These are phyloP conservation scores for Hura crepitans DNA, from an alignment of 441 rosid genomes.

Conservation along the genomic window DNA sequence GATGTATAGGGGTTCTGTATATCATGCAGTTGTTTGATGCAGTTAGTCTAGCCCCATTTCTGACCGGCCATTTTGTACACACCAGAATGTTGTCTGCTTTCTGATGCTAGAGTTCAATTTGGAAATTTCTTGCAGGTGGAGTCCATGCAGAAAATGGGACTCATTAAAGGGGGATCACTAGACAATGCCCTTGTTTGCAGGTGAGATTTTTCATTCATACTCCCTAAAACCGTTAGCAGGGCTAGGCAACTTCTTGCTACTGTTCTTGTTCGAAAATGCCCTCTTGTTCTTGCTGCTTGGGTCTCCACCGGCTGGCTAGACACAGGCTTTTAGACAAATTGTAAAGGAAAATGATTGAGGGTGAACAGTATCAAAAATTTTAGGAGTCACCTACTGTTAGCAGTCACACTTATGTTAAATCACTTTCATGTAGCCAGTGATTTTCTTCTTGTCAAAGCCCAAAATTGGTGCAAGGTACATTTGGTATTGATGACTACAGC, in stretches of 20 bases:
- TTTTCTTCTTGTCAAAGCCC: background rate
- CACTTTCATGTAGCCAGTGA: background rate
- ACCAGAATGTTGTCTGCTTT: slow-evolving; percentile 2
- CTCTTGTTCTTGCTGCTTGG: background rate
- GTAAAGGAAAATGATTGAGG: slow-evolving; percentile 2
- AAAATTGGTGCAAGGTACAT: background rate
- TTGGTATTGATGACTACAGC: slow-evolving; percentile 2
- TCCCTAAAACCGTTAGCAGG: too few species aligned
- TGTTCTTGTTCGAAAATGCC: too few species aligned
- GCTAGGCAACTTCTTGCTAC: too few species aligned
- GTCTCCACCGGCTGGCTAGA: background rate
- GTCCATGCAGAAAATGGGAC: slow-evolving; percentile 57
- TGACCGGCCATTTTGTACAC: background rate
- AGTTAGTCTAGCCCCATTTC: background rate
- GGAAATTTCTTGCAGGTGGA: slow-evolving; percentile 53
- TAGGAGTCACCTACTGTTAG: background rate
- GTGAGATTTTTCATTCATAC: slow-evolving; percentile 33
- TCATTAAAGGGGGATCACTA: slow-evolving; percentile 77
- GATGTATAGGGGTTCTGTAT: background rate
- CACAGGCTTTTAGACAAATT: too few species aligned
- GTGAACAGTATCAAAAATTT: background rate
- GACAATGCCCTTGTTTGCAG: slow-evolving; percentile 86
- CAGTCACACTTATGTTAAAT: background rate
- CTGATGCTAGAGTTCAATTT: slow-evolving; percentile 9
- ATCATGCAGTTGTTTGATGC: background rate